These are phyloP conservation scores for Botrytis sinoallii DNA, from an alignment of 2,329 filamentous ascomycete species.

Conservation along the genomic window DNA sequence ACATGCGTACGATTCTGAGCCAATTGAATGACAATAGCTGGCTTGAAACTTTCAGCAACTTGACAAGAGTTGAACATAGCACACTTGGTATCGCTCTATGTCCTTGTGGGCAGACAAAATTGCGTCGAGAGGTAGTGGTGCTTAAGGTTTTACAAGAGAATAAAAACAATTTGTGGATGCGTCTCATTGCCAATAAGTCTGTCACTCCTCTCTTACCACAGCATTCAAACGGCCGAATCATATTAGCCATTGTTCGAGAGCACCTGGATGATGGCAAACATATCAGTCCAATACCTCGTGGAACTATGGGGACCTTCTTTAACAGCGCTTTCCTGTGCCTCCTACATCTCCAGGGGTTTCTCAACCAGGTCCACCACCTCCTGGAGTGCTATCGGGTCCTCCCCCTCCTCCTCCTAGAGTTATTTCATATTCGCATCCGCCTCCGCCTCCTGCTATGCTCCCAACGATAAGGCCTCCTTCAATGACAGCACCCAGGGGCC, in stretches of 20 bases:
- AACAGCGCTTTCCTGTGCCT: neutral
- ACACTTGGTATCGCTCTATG: slow-evolving; percentile 21
- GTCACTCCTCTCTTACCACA: neutral
- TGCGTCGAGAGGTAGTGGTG: slow-evolving; percentile 28
- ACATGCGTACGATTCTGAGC: slow-evolving; percentile 33
- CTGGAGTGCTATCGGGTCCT: neutral
- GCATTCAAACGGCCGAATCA: slow-evolving; percentile 18
- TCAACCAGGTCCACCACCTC: neutral
- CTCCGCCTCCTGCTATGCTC: neutral
- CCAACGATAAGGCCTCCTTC: neutral
- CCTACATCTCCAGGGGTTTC: neutral
- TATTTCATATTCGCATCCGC: neutral
- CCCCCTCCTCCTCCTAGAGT: neutral
- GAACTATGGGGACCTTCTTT: neutral
- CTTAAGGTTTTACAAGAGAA: slow-evolving; percentile 31
- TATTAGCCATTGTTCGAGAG: slow-evolving; percentile 33
- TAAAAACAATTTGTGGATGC: slow-evolving; percentile 27
- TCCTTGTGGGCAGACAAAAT: neutral
- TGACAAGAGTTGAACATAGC: slow-evolving; percentile 24
- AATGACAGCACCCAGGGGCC: neutral
- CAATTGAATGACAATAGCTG: slow-evolving; percentile 31
- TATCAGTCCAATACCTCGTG: neutral
- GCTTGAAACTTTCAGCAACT: slow-evolving; percentile 31
- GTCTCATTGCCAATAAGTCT: slow-evolving; percentile 22
- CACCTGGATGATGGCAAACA: slow-evolving; percentile 27